Percentiles rank a stretch among this genome's conserved stretches.
These are phyloP conservation scores for Malassezia pachydermatis DNA, from an alignment of 1,284 basidiomycete species.

Conservation along the genomic window DNA sequence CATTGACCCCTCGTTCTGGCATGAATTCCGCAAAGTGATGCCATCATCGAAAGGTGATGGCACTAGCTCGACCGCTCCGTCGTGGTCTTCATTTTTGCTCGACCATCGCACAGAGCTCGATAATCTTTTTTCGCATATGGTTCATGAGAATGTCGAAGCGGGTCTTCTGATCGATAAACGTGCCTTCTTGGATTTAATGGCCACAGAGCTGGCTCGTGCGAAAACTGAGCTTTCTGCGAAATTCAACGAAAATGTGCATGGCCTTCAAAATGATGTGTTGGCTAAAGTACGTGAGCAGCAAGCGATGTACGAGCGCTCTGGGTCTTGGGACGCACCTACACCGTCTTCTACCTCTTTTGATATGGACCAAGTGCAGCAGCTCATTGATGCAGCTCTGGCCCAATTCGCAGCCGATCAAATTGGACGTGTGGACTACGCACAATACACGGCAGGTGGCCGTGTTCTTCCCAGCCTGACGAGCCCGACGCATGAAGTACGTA, in stretches of 20 bases:
- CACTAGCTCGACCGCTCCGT: neutral
- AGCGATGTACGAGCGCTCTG: slow-evolving; percentile 34
- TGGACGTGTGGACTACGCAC: slow-evolving; percentile 70
- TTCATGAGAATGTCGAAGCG: neutral
- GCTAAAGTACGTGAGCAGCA: slow-evolving; percentile 26
- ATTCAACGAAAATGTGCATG: slow-evolving; percentile 36
- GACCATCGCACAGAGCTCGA: slow-evolving; percentile 10
- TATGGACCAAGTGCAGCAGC: slow-evolving; percentile 43
- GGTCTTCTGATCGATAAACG: slow-evolving; percentile 6
- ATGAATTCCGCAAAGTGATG: slow-evolving; percentile 50
- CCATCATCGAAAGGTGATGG: slow-evolving; percentile 14
- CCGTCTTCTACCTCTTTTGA: too few species aligned
- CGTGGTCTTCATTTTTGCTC: slow-evolving; percentile 6
- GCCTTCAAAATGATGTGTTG: slow-evolving; percentile 25
- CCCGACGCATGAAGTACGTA: slow-evolving; percentile 53
- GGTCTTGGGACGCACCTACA: slow-evolving; percentile 14
- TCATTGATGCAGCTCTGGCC: slow-evolving; percentile 62
- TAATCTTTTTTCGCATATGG: neutral
- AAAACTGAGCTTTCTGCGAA: slow-evolving; percentile 36
- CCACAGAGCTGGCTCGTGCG: slow-evolving; percentile 42
- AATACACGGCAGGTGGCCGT: slow-evolving; percentile 68
- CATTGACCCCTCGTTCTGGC: slow-evolving; percentile 52
- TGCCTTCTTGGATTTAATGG: slow-evolving; percentile 29
- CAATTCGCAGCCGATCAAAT: slow-evolving; percentile 66
- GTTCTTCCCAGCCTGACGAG: slow-evolving; percentile 68